phyloP scores from a whole-genome alignment of 2,329 filamentous ascomycete species.

The Beauveria caledonica region DNA sequence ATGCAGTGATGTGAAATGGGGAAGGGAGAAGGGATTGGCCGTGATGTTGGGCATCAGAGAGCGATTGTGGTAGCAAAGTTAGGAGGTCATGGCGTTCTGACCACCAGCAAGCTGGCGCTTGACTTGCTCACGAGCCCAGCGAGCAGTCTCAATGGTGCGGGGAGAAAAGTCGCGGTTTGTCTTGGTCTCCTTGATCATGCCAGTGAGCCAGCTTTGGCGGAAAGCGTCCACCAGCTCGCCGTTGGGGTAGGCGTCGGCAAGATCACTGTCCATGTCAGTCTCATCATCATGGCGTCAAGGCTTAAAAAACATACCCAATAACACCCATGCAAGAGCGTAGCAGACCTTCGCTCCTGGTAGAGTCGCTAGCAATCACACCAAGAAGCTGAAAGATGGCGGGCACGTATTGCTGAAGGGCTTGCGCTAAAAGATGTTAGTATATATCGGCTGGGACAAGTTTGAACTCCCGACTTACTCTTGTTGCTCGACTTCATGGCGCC shows the following conservation, averaged over 20 bases:
- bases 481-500: slow-evolving; percentile 79
- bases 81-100: slow-evolving; percentile 40
- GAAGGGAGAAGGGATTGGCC: slow-evolving; percentile 6
- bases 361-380: slow-evolving; percentile 69
- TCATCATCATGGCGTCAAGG: not conserved
- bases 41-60: not conserved
- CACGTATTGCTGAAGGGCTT: slow-evolving; percentile 67
- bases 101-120: slow-evolving; percentile 70
- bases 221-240: slow-evolving; percentile 80
- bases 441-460: not conserved
- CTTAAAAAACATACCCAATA: slow-evolving; percentile 62
- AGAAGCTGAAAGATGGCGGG: slow-evolving; percentile 82
- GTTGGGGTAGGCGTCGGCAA: slow-evolving; percentile 87
- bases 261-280: slow-evolving; percentile 58
- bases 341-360: slow-evolving; percentile 82
- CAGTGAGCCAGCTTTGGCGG: slow-evolving; percentile 83
- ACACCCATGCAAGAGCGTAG: slow-evolving; percentile 96
- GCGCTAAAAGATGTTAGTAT: slow-evolving; percentile 41
- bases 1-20: slow-evolving; percentile 13
- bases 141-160: slow-evolving; percentile 86
- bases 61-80: slow-evolving; percentile 17
- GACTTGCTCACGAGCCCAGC: slow-evolving; percentile 95
- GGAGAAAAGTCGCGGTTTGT: slow-evolving; percentile 77
- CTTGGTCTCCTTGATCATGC: slow-evolving; percentile 86
- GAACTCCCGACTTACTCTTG: slow-evolving; percentile 52